These are phyloP conservation scores for Tolypocladium sp. DNA, from an alignment of 2,329 filamentous ascomycete species.

Conservation along the genomic window DNA sequence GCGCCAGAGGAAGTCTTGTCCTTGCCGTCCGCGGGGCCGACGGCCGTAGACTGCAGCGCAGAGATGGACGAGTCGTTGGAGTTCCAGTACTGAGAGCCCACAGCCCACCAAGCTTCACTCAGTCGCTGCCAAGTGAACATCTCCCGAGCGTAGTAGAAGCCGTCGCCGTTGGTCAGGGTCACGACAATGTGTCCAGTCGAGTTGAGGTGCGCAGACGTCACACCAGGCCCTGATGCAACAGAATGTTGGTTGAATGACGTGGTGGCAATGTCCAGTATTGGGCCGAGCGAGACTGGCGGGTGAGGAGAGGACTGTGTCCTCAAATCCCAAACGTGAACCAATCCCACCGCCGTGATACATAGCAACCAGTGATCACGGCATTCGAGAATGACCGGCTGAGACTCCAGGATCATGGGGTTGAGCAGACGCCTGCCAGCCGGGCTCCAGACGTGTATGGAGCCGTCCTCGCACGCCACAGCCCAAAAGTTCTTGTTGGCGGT, in stretches of 20 bases:
- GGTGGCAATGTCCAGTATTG: constrained; percentile 78
- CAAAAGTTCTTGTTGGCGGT: constrained; percentile 88
- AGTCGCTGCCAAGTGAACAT: constrained; percentile 92
- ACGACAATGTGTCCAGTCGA: constrained; percentile 77
- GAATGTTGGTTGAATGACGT: constrained; percentile 68
- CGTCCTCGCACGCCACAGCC: constrained; percentile 89
- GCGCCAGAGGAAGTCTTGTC: constrained; percentile 37
- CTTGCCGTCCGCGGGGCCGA: constrained; percentile 41
- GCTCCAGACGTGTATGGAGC: constrained; percentile 83
- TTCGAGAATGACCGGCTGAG: constrained; percentile 89
- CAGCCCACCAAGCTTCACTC: constrained; percentile 97
- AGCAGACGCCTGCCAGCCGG: constrained; percentile 80
- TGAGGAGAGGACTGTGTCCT: constrained; percentile 75
- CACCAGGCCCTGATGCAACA: constrained; percentile 67
- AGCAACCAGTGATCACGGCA: constrained; percentile 83
- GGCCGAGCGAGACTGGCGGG: constrained; percentile 80
- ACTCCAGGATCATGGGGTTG: constrained; percentile 78
- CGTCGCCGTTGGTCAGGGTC: constrained; percentile 90
- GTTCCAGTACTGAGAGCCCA: constrained; percentile 98
- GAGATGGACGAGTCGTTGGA: constrained; percentile 85
- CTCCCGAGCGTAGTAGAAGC: constrained; percentile 75
- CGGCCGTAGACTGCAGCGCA: constrained; percentile 64
- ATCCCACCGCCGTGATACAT: constrained; percentile 78
- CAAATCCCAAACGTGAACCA: constrained; percentile 91
- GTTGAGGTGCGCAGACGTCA: constrained; percentile 88